These are phyloP conservation scores for Pleurotus djamor DNA, from an alignment of 768 basidiomycete species.

Conservation along the genomic window DNA sequence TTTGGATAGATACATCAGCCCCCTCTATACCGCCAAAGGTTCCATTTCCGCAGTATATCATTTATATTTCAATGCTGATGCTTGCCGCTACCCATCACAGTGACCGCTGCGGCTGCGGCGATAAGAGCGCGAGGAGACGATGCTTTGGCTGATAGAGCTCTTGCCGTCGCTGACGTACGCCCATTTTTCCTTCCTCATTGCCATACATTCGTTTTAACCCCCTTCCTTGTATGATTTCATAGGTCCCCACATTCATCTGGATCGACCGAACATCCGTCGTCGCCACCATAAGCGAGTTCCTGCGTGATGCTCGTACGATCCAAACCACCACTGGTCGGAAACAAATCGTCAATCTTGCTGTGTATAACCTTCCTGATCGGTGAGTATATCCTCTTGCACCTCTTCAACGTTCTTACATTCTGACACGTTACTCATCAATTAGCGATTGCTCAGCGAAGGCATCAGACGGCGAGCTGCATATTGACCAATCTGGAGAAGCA, in stretches of 20 bases:
- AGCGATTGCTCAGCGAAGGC: slow-evolving; percentile 31
- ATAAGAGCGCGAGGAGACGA: neutral
- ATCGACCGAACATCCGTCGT: slow-evolving; percentile 5
- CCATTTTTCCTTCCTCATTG: too few relatives aligned
- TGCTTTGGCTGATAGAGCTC: neutral
- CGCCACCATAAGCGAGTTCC: neutral
- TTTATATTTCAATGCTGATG: neutral
- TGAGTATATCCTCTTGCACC: neutral
- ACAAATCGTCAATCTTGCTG: slow-evolving; percentile 24
- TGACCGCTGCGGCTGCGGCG: neutral
- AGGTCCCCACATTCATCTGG: slow-evolving; percentile 20
- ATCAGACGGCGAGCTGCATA: slow-evolving; percentile 25
- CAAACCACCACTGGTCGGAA: slow-evolving; percentile 11
- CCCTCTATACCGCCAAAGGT: slow-evolving; percentile 1
- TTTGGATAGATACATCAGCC: slow-evolving; percentile 2
- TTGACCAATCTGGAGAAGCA: slow-evolving; percentile 23
- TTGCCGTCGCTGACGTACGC: slow-evolving; percentile 1
- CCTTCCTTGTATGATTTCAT: neutral
- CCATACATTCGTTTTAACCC: too few relatives aligned
- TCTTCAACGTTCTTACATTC: neutral
- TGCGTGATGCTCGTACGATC: slow-evolving; percentile 3
- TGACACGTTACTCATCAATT: neutral
- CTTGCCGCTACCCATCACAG: neutral
- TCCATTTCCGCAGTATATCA: neutral
- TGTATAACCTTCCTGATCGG: slow-evolving; percentile 30